These are phyloP conservation scores for Dryadomyces quercus-mongolicae DNA, from an alignment of 2,329 filamentous ascomycete genomes.

Conservation along the genomic window DNA sequence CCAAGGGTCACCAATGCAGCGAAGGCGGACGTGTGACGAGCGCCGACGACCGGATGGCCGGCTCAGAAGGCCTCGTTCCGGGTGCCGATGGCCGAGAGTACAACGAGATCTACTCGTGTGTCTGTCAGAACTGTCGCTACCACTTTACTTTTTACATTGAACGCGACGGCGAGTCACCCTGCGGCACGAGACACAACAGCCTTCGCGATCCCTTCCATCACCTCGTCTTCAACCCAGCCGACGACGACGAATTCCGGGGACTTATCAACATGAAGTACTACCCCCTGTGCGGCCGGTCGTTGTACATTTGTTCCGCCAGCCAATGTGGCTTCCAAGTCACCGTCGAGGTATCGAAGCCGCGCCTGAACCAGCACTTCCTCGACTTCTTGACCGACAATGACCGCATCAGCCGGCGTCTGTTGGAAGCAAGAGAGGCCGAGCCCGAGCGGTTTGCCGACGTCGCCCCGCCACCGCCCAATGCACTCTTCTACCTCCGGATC, in stretches of 20 bases:
- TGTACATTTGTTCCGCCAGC: conserved; percentile 28
- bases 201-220: conserved; percentile 15
- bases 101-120: conserved; percentile 15
- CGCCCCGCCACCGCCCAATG: conserved; percentile 25
- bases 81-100: conserved; percentile 8
- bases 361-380: conserved; percentile 30
- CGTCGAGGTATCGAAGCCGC: conserved; percentile 37
- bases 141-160: conserved; percentile 20
- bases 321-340: conserved; percentile 29
- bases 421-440: conserved; percentile 28
- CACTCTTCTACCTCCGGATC: conserved; percentile 32
- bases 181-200: conserved; percentile 9
- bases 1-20: conserved; percentile 14
- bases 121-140: conserved; percentile 21
- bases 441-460: conserved; percentile 34
- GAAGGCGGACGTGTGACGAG: not conserved
- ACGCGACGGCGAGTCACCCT: conserved; percentile 5
- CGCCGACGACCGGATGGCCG: not conserved
- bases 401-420: conserved; percentile 28
- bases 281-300: conserved; percentile 23
- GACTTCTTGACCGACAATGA: conserved; percentile 31
- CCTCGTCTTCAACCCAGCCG: conserved; percentile 8
- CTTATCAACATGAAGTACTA: conserved; percentile 22
- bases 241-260: not conserved
- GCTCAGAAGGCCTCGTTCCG: not conserved